Conservation (phyloP, 257 asterid genomes). For the Solanum tarapatanum region DNA sequence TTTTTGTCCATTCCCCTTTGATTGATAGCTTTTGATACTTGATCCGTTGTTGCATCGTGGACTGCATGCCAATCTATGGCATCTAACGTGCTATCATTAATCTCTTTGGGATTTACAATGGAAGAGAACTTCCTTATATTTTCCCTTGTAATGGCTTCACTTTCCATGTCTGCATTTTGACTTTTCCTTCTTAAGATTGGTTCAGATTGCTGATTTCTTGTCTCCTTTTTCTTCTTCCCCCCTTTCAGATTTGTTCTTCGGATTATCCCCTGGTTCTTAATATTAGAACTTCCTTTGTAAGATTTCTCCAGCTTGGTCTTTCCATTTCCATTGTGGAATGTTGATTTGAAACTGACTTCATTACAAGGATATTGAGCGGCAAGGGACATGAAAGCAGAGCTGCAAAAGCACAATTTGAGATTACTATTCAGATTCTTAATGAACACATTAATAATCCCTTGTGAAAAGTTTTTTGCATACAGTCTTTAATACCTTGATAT, state of each 20-base stretch:
- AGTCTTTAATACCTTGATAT: constrained; percentile 39
- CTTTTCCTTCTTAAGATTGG: neutral
- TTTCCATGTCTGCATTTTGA: neutral
- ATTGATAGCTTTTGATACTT: constrained; percentile 2
- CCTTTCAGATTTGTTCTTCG: neutral
- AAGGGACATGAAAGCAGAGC: constrained; percentile 68
- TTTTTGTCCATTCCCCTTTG: constrained; percentile 18
- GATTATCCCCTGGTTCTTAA: neutral
- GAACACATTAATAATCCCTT: neutral
- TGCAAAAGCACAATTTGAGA: constrained; percentile 20
- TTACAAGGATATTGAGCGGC: constrained; percentile 38
- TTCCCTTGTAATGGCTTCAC: constrained; percentile 4
- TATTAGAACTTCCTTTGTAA: neutral
- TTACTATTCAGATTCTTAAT: neutral
- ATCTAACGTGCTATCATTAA: neutral
- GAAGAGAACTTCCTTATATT: neutral
- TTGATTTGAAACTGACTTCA: neutral
- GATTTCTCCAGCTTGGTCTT: neutral
- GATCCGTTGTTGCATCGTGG: neutral
- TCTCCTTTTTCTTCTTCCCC: neutral
- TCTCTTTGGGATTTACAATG: neutral
- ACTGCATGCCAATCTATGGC: constrained; percentile 16
- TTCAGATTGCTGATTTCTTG: neutral
- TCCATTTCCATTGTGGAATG: neutral
- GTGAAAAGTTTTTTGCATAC: neutral